Evolutionary conservation across 2,329 filamentous ascomycete species (phyloP), one percentile per base, ranked within the genome.

Genomic region (Fusarium hostae): DNA sequence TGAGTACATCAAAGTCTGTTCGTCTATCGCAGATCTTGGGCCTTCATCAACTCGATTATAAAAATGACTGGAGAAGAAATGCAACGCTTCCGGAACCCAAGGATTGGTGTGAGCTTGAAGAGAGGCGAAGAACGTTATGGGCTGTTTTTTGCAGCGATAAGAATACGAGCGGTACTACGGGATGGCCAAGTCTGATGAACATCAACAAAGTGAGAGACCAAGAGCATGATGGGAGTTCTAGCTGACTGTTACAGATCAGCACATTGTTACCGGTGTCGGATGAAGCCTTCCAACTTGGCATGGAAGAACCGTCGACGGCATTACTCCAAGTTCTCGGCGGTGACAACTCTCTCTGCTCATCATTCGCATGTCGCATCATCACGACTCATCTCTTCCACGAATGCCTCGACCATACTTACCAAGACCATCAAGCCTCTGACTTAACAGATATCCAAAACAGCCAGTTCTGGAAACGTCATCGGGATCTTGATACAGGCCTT

Each of bases 81-180:
- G 91, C 93, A 68, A 92, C 91, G 30, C 78, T 97, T 9, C 84
- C 89, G 5, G 91, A 92, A 2, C 87, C 94, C 0, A 89, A 86
- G 75, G 92, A 95, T 77, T 97, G 93, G 92, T 90, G 88, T 2
- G 94, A 97, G 58, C 68, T 81, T 6, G 84, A 86, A 56, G 94
- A 97, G 79, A 86, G 94, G 59, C 86, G 94, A 58, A 87, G 94
- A 67, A 91, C 92, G 0, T 94, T 97, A 73, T 97, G 94, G 94
- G 87, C 90, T 75, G 86, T 89, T 1, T 97, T 94, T 75, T 92
- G 90, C 74, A 85, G 91, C 35, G 94, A 97, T 79, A 88, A 92
- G 48, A 94, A 95, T 80, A 90, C 92, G 4, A 94, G 92, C 76
- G 92, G 95, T 48, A 94, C 93, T 18, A 96, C 94, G 6, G 94